Percentiles rank a stretch among this genome's conserved stretches.
Evolutionary conservation across 352 stramenopile genomes (phyloP).

Genomic region (Pythium myriotylum): DNA sequence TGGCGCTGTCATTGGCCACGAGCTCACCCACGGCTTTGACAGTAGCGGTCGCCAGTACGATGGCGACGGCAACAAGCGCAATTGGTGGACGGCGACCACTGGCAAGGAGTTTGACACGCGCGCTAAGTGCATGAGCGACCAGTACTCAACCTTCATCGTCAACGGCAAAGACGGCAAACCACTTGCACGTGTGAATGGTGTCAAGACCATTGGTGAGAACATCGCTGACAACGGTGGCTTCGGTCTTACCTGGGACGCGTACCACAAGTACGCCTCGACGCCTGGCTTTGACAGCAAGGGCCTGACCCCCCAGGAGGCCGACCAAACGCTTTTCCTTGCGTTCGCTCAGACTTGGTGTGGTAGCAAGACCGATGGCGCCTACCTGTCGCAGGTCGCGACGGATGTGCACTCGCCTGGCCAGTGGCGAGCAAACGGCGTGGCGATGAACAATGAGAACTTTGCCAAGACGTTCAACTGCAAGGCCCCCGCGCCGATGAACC

Average conservation of each 20-base stretch:
- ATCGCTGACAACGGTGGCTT: conserved; percentile 72
- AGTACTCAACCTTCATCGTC: conserved; percentile 39
- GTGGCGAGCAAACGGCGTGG: conserved; percentile 54
- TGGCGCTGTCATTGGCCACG: conserved; percentile 91
- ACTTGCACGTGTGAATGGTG: conserved; percentile 51
- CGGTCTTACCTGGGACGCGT: conserved; percentile 53
- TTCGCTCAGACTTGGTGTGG: conserved; percentile 59
- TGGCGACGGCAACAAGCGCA: conserved; percentile 81
- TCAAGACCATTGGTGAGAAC: conserved; percentile 63
- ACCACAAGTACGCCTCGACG: conserved; percentile 25
- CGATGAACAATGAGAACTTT: conserved; percentile 61
- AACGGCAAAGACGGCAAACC: conserved; percentile 30
- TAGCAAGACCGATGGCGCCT: conserved; percentile 40
- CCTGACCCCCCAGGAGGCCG: conserved; percentile 25
- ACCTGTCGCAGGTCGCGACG: conserved; percentile 31
- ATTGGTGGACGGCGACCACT: conserved; percentile 91
- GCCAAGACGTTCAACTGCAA: conserved; percentile 48
- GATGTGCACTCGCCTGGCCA: conserved; percentile 43
- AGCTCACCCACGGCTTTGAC: conserved; percentile 95
- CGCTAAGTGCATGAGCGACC: conserved; percentile 54
- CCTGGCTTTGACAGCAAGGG: conserved; percentile 27
- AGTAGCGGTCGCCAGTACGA: conserved; percentile 87
- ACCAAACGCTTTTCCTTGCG: conserved; percentile 60
- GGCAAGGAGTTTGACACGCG: conserved; percentile 64
- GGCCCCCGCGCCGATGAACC: conserved; percentile 45